These are phyloP conservation scores for Penicillium manginii DNA, from an alignment of 495 filamentous ascomycete genomes.

Conservation along the genomic window DNA sequence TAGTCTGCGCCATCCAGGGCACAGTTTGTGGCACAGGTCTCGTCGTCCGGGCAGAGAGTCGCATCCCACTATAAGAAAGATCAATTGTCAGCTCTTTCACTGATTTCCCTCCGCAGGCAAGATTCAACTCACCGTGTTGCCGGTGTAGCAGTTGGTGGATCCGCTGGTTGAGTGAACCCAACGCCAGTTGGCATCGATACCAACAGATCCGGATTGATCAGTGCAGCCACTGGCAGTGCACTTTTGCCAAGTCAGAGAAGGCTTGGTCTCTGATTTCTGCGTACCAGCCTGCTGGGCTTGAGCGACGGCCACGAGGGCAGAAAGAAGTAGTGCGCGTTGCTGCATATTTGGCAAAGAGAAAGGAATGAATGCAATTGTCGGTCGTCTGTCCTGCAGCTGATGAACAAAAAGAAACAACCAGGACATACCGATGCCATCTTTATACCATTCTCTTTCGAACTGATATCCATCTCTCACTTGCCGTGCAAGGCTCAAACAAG, in stretches of 20 bases:
- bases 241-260: constrained; percentile 58
- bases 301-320: constrained; percentile 30
- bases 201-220: constrained; percentile 54
- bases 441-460: constrained; percentile 18
- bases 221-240: constrained; percentile 59
- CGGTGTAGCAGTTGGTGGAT: constrained; percentile 68
- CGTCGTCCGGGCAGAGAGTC: constrained; percentile 55
- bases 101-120: not conserved
- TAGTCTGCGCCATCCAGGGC: constrained; percentile 67
- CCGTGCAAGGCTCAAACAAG: constrained; percentile 9
- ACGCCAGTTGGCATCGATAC: constrained; percentile 69
- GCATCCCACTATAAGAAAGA: constrained; percentile 47
- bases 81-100: not conserved
- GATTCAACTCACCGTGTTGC: constrained; percentile 35
- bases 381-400: constrained; percentile 39
- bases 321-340: constrained; percentile 32
- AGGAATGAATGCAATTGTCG: constrained; percentile 15
- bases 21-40: constrained; percentile 60
- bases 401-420: constrained; percentile 13
- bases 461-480: not conserved
- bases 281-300: constrained; percentile 52
- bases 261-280: constrained; percentile 59
- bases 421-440: constrained; percentile 19
- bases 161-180: constrained; percentile 57
- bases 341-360: constrained; percentile 30